Evolutionary conservation across 202 grass and related monocot genomes (phyloP), one percentile per base, ranked within the genome.

Genomic region (Zizania palustris): DNA sequence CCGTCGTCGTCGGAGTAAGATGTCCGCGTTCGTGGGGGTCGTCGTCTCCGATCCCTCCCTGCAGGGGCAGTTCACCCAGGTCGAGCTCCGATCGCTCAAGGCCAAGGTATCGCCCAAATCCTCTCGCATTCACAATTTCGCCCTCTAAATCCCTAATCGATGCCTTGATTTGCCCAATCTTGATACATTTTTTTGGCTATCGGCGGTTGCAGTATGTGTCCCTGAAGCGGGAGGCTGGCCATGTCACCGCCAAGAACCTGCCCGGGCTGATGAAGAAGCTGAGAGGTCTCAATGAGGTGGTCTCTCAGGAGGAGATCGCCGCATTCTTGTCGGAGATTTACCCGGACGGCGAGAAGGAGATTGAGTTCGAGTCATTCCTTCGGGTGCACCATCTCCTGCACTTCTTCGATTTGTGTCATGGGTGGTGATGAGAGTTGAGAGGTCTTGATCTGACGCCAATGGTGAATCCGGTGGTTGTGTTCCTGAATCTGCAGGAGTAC

Each of bases 41-140:
- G 77, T 96, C 9, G 92, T 99, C 67, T 99, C 96, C 82, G 96
- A 99, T 82, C 96, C 96, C 35, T 99, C 85, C 81, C 83, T 99
- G 58, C 96, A 99, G 78, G 91, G 87, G 10, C 96, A 99, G 80
- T 99, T 99, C 88, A 99, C 92, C 69, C 96, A 99, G 85, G 96
- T 99, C 46, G 96, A 99, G 85, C 88, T 99, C 65, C 92, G 96
- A 81, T 82, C 85, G 42, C 87, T 93, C 81, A 96, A 91, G 85
- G 85, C 92, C 48, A 99, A 96, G 86, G 96, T 28, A 0, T 28
- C 28, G 28, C 28, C 28, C 28, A 28, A 28, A 28, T 28, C 28
- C 28, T 2, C 1, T 28, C 28, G 28, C 28, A 28, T 28, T 28
- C 28, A 0, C 28, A 28, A 28, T 28, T 28, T 28, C 28, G 28